Percentiles rank a stretch among this genome's conserved stretches.
Conservation (phyloP, 2,329 filamentous ascomycete genomes). For the Arthrobotrys sphaeroides region DNA sequence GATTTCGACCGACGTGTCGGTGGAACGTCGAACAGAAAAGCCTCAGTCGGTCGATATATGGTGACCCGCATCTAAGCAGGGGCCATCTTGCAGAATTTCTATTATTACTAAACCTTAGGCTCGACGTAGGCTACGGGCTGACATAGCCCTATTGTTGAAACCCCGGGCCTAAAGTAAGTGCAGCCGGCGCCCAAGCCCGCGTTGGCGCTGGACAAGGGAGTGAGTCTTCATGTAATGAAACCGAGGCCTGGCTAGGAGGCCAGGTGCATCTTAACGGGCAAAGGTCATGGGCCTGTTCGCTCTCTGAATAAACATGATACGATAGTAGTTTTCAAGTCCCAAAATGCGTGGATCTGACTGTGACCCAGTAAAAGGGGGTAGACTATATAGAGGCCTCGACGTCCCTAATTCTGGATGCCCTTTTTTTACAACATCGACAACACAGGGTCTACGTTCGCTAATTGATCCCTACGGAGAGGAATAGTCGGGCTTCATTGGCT, state of each 20-base stretch:
- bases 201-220: constrained; percentile 1
- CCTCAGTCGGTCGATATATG: not conserved
- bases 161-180: constrained; percentile 13
- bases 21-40: constrained; percentile 16
- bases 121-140: not conserved
- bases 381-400: constrained; percentile 20
- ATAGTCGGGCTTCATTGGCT: not conserved
- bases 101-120: constrained; percentile 28
- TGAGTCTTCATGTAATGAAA: not conserved
- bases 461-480: not conserved
- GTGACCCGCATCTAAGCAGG: constrained; percentile 10
- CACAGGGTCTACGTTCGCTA: not conserved
- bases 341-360: not conserved
- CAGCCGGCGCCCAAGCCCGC: constrained; percentile 26
- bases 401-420: not conserved
- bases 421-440: constrained; percentile 11
- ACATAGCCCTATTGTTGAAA: constrained; percentile 23
- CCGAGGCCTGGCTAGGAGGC: not conserved
- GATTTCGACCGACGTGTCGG: not conserved
- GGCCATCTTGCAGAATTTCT: constrained; percentile 20
- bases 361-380: not conserved
- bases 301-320: constrained; percentile 14
- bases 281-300: too few species aligned
- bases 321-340: constrained; percentile 3
- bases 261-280: not conserved